Evolutionary conservation across 2,329 filamentous ascomycete genomes (phyloP), one percentile per base, ranked within the genome.

Genomic region (Cercospora nicotianae): DNA sequence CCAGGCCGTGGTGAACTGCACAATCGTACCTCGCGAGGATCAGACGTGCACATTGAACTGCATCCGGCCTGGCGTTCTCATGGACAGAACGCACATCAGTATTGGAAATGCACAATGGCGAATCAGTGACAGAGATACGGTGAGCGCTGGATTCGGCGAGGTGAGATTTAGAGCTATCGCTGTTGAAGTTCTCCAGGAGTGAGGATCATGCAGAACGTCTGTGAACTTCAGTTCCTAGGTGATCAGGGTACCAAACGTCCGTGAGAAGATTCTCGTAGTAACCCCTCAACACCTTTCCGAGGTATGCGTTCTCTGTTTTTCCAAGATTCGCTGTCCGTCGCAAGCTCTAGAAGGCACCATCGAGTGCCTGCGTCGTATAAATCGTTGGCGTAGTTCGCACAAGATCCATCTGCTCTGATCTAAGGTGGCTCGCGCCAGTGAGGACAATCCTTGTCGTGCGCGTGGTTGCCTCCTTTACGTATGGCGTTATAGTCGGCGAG

Each of bases 401-500:
- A n/a, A n/a, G n/a, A n/a, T n/a, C n/a, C n/a, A n/a, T n/a, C n/a
- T n/a, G n/a, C n/a, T n/a, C n/a, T n/a, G n/a, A n/a, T n/a, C n/a
- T n/a, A n/a, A n/a, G n/a, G n/a, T n/a, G n/a, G n/a, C n/a, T n/a
- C 13, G 33, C 33, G 33, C 33, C 33, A 12, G 33, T 16, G 33
- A 10, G 10, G 28, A 26, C 61, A 63, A 6, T 55, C 16, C 16
- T n/a, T 7, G 9, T n/a, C 13, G 42, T 63, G 45, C 16, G 28
- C 26, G 8, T 48, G 5, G 9, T 31, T n/a, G 13, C 23, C 61
- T 36, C 57, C 26, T 1, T 6, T 9, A 10, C 8, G 7, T 10
- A 63, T 55, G 8, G 28, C 33, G 7, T 8, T 12, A 58, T 65
- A 69, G 6, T 42, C 20, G 3, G 45, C 63, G 12, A 68, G 65